Evolutionary conservation across 805 yeast genomes (phyloP), one percentile per base, ranked within the genome.

Genomic region (Sugiyamaella floridensis): DNA sequence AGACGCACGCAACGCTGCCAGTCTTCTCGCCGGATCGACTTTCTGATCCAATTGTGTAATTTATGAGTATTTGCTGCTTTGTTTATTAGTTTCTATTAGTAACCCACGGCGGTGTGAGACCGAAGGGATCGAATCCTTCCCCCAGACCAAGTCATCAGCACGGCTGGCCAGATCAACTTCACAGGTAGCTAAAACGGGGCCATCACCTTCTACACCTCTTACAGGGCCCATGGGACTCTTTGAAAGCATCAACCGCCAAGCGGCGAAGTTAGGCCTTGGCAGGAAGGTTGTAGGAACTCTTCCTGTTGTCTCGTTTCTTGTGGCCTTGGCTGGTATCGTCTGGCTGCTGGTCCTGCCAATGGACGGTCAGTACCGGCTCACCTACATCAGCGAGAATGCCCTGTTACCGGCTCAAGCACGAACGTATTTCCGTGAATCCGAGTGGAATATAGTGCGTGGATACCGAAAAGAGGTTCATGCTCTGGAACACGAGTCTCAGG

Each of bases 351-450:
- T 70, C 19, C 71, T 89, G 48, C 97, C 98, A 0, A 56, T 81
- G 60, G 85, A 85, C 15, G 98, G 97, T 18, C 88, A 87, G 63
- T 88, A 73, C 66, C 74, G 97, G 51, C 70, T 75, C 57, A 89
- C 97, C 1, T 93, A 93, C 67, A 85, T 90, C 11, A 85, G 95
- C 7, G 99, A 93, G 65, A 93, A 93, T 69, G 99, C 99, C 32
- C 73, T 93, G 66, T 83, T 93, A 87, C 97, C 99, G 7, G 90
- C 95, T 0, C 98, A 93, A 67, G 98, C 93, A 2, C 83, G 84
- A 60, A 83, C 95, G 20, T 89, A 89, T 65, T 93, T 87, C 67
- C 76, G 97, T 51, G 98, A 92, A 63, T 81, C 89, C 42, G 98
- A 93, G 66, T 93, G 98, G 97, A 88, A 90, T 62, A 73, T 86